phyloP scores from a whole-genome alignment of 768 basidiomycete species.

The Suillus cothurnatus region DNA sequence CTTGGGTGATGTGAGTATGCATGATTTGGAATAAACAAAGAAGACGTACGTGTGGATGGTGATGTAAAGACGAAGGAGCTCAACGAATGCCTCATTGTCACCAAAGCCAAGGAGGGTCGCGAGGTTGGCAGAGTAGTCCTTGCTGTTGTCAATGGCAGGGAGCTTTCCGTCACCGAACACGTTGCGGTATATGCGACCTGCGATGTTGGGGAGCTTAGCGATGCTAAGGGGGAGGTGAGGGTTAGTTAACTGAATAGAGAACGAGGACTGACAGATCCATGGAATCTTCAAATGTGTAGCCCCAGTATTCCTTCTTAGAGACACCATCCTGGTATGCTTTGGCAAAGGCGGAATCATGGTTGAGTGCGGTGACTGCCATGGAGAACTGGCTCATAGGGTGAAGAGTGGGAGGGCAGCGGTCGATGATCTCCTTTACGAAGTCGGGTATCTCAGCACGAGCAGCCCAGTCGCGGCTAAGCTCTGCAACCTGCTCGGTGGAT shows the following conservation, averaged over 20 bases:
- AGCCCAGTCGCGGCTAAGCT: conserved; percentile 93
- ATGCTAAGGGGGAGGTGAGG: conserved; percentile 53
- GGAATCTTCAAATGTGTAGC: conserved; percentile 85
- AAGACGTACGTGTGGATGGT: conserved; percentile 82
- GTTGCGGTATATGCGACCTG: conserved; percentile 89
- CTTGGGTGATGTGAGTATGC: conserved; percentile 34
- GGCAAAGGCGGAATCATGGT: conserved; percentile 96
- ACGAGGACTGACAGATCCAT: conserved; percentile 70
- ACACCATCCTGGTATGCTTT: conserved; percentile 92
- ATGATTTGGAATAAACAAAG: not conserved
- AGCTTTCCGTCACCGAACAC: conserved; percentile 88
- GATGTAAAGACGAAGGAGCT: conserved; percentile 93
- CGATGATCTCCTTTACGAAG: conserved; percentile 96
- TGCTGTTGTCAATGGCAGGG: conserved; percentile 76
- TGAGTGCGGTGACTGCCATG: conserved; percentile 91
- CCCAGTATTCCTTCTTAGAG: conserved; percentile 97
- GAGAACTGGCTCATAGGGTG: conserved; percentile 99
- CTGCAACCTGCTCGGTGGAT: conserved; percentile 83
- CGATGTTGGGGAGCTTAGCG: conserved; percentile 96
- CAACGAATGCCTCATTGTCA: conserved; percentile 85
- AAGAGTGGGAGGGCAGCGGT: conserved; percentile 89
- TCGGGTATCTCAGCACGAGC: conserved; percentile 88
- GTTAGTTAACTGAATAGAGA: not conserved
- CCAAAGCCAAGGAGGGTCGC: conserved; percentile 90
- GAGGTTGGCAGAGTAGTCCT: conserved; percentile 91